Conservation (phyloP, 768 basidiomycete genomes). For the Gymnopilus junonius region DNA sequence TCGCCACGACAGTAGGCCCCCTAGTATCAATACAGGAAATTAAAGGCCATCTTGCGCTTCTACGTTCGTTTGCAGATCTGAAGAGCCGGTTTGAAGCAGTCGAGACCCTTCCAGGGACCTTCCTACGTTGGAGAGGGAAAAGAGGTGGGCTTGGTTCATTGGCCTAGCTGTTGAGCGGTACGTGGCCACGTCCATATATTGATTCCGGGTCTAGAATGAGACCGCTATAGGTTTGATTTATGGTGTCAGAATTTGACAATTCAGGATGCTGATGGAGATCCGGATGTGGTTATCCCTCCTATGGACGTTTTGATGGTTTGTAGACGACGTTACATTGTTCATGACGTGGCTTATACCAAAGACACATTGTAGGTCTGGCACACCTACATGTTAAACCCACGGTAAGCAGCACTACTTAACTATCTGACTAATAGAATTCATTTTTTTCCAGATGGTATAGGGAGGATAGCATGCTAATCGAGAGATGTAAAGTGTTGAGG, state of each 20-base stretch:
- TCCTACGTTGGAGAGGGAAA: slow-evolving; percentile 21
- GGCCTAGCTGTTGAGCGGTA: slow-evolving; percentile 40
- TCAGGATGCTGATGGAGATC: slow-evolving; percentile 7
- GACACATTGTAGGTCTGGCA: slow-evolving; percentile 30
- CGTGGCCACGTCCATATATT: not conserved
- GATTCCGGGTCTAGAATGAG: not conserved
- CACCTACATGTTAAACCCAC: slow-evolving; percentile 38
- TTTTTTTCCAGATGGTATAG: slow-evolving; percentile 31
- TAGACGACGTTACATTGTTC: not conserved
- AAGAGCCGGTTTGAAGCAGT: slow-evolving; percentile 26
- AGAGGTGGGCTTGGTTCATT: slow-evolving; percentile 41
- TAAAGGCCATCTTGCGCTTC: slow-evolving; percentile 38
- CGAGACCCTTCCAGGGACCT: slow-evolving; percentile 13
- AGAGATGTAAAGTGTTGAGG: slow-evolving; percentile 23
- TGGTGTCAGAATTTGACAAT: slow-evolving; percentile 26
- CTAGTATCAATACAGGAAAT: slow-evolving; percentile 33
- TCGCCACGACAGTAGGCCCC: slow-evolving; percentile 21
- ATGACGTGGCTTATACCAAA: not conserved
- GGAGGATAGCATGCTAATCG: slow-evolving; percentile 33
- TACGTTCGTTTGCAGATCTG: slow-evolving; percentile 36
- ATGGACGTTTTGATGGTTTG: slow-evolving; percentile 41
- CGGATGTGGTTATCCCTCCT: slow-evolving; percentile 33
- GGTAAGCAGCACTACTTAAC: slow-evolving; percentile 13
- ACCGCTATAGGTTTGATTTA: slow-evolving; percentile 29
- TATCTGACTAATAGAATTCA: not conserved